Base-by-base conservation (phyloP, 345 rosid species). In the Eucalyptus tenuipes region DNA sequence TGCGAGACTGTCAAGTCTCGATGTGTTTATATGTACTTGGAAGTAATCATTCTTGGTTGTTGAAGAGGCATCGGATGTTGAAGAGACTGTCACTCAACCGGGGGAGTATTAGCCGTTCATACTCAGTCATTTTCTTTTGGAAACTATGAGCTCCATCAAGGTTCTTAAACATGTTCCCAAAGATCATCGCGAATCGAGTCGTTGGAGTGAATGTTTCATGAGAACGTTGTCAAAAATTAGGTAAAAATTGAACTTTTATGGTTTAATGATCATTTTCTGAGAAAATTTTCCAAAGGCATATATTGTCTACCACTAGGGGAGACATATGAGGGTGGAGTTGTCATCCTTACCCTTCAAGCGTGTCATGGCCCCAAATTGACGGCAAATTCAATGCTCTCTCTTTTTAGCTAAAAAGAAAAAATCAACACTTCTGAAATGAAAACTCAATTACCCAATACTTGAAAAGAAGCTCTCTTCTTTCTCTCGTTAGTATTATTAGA, bases 401-500 rank as follows among this genome's bases (percentile, higher is more conserved):
- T 8, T 1, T 52, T 20, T 52, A 52, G 57, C 57, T 18, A 52
- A 1, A 52, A 52, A 20, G 57, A 52, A 52, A 18, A 52, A 52
- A 52, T 18, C 57, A 52, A 52, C 57, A 52, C 25, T 52, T 1
- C 10, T 7, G 57, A 52, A 52, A 3, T 52, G 57, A 52, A 52
- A 52, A 18, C 10, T 61, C 71, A 29, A 13, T 61, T 29, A 29
- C 71, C 31, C 68, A 61, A 14, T 29, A 61, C 40, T n/a, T 61
- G 10, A 68, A 31, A 31, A 40, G 10, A 31, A 33, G 1, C 20
- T 68, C 80, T 16, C 12, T 66, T 5, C 42, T 68, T 31, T 68
- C 10, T 17, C 0, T 68, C 1, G 7, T 33, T 0, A 68, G 10
- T 3, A 33, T 5, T 0, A 16, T 33, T 3, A 33, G 12, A 68